Percentiles rank a stretch among this genome's conserved stretches.
These are phyloP conservation scores for Collybiopsis luxurians DNA, from an alignment of 768 basidiomycete species.

Conservation along the genomic window DNA sequence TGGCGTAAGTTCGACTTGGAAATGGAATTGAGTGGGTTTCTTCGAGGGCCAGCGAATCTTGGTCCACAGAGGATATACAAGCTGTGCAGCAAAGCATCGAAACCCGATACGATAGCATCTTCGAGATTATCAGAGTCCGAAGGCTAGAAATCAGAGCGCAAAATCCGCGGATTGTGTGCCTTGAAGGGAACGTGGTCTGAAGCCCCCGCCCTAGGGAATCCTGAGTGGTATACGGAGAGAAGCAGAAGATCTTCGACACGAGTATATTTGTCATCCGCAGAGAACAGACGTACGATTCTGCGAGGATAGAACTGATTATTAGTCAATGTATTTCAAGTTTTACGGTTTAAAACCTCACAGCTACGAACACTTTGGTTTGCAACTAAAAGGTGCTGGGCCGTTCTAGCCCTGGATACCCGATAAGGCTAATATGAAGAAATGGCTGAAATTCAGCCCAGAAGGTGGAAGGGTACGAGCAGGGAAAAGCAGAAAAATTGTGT, in stretches of 20 bases:
- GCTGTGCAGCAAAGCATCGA: not conserved
- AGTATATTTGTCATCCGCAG: constrained; percentile 1
- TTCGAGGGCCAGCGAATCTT: not conserved
- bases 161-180: constrained; percentile 7
- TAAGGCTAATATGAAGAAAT: too few relatives aligned
- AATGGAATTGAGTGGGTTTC: not conserved
- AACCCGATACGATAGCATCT: constrained; percentile 6
- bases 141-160: not conserved
- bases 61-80: not conserved
- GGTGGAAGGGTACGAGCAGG: not conserved
- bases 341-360: too few relatives aligned
- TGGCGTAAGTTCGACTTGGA: constrained; percentile 4
- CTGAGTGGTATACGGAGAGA: not conserved
- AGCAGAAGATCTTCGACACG: not conserved
- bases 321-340: too few relatives aligned
- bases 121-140: not conserved
- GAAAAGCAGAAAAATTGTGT: not conserved
- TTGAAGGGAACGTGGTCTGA: constrained; percentile 4
- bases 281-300: not conserved
- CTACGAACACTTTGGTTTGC: too few relatives aligned
- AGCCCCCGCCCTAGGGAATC: not conserved
- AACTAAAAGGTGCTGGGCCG: too few relatives aligned
- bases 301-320: not conserved
- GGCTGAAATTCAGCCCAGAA: too few relatives aligned
- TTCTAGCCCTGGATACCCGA: too few relatives aligned